Base-by-base conservation (phyloP, 2,329 filamentous ascomycete genomes). In the Alternaria sp. region DNA sequence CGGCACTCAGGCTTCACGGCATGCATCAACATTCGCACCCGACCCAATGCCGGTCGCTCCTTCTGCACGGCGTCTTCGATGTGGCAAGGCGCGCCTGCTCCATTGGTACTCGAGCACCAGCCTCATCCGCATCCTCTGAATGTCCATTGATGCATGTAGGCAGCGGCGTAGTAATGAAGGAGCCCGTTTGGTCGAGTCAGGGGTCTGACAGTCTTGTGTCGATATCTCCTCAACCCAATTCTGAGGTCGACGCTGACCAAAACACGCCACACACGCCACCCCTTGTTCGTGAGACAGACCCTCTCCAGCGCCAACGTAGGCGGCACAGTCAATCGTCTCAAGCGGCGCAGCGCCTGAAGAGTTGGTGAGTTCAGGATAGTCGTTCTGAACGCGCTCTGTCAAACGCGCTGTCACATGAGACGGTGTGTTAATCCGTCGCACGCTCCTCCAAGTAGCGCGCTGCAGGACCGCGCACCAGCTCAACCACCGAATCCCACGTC, bases 401-500 rank as follows among this genome's bases (percentile, higher is more conserved):
- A 13, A n/a, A 57, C 59, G 52, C 59, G 56, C 47, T 26, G 25
- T 62, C 55, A 62, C 59, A 58, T 58, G 59, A 58, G 51, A 49
- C 12, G 43, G 43, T 15, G 30, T 47, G 32, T 53, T 40, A 46
- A 30, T 26, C 13, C 2, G 36, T 40, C 36, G 4, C 4, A 40
- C 36, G 36, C 36, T 36, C 32, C 36, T 40, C 36, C 36, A 40
- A 17, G 36, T 40, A 40, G 36, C 36, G 46, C 32, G 23, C 25
- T 30, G 28, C 45, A 32, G 26, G 17, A 51, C n/a, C 47, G 17
- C 47, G 26, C 28, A 32, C 28, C 52, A 55, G 25, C 49, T 53
- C 19, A 45, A 65, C 12, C 21, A 44, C 40, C 36, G 19, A 32
- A 76, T 72, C 75, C 76, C 76, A 73, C 75, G 74, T 72, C 67